phyloP scores from a whole-genome alignment of 495 filamentous ascomycete species.

The Penicillium verhagenii region DNA sequence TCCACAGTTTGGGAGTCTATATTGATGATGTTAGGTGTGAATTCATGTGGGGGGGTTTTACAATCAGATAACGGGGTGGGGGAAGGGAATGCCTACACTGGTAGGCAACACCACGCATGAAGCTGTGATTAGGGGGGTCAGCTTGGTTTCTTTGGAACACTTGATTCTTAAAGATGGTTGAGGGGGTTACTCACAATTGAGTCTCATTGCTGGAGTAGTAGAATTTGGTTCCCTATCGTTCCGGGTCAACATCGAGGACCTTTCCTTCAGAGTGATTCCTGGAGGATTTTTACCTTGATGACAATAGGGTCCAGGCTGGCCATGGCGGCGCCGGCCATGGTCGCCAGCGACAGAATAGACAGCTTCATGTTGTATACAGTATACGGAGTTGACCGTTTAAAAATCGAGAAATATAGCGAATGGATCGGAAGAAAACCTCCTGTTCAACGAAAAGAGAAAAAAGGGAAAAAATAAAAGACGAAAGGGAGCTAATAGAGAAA shows the following conservation, averaged over 20 bases:
- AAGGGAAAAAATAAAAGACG: conserved; percentile 2
- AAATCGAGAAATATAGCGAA: conserved; percentile 18
- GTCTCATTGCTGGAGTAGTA: conserved; percentile 73
- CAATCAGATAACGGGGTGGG: no score
- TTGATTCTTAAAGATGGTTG: neutral
- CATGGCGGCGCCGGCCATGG: conserved; percentile 51
- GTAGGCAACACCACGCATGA: conserved; percentile 88
- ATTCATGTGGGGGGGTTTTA: neutral
- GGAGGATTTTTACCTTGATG: conserved; percentile 53
- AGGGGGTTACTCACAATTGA: conserved; percentile 64
- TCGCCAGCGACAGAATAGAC: conserved; percentile 43
- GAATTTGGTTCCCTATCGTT: conserved; percentile 71
- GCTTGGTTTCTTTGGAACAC: neutral
- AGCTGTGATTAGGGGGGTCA: conserved; percentile 44
- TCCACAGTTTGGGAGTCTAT: conserved; percentile 42
- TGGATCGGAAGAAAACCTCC: conserved; percentile 15
- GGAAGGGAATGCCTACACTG: conserved; percentile 50
- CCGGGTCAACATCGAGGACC: neutral
- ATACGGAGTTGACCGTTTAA: conserved; percentile 4
- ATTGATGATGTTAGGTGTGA: conserved; percentile 8
- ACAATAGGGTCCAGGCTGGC: conserved; percentile 65
- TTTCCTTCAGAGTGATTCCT: neutral
- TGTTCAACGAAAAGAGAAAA: neutral
- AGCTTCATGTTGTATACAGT: conserved; percentile 39
- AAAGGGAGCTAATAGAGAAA: neutral